Percentiles rank a stretch among this genome's conserved stretches.
These are phyloP conservation scores for Fistulina hepatica DNA, from an alignment of 1,284 basidiomycete genomes.

Conservation along the genomic window DNA sequence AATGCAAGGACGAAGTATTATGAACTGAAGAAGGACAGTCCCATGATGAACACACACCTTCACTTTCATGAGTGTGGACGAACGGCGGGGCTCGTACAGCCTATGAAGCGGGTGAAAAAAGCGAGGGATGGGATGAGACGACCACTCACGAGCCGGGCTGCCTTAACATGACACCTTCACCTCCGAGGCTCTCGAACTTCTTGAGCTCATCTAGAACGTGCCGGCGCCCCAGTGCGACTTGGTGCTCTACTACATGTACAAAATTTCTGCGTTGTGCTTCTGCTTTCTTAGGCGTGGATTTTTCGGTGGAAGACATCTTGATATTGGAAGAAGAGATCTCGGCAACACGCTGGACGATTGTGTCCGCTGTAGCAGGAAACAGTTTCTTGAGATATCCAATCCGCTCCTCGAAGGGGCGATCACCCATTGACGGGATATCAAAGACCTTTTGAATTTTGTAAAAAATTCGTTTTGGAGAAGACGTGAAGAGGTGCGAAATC, in stretches of 20 bases:
- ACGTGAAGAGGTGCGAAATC: neutral
- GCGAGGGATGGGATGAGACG: constrained; percentile 2
- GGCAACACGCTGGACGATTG: no score
- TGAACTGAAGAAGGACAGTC: neutral
- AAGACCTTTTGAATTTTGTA: no score
- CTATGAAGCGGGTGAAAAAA: constrained; percentile 19
- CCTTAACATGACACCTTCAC: constrained; percentile 62
- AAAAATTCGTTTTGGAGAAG: no score
- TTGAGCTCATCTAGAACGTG: constrained; percentile 47
- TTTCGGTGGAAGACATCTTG: no score
- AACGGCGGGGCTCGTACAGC: constrained; percentile 43
- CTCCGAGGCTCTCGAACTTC: constrained; percentile 43
- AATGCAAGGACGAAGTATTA: neutral
- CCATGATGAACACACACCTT: constrained; percentile 29
- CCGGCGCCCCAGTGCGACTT: constrained; percentile 32
- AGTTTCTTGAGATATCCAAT: constrained; percentile 33
- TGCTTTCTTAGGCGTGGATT: constrained; percentile 31
- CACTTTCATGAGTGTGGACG: constrained; percentile 46
- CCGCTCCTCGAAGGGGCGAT: constrained; percentile 46
- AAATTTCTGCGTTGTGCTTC: constrained; percentile 21
- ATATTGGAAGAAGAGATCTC: no score
- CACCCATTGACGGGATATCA: constrained; percentile 46
- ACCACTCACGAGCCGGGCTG: constrained; percentile 36
- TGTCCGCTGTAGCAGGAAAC: no score
- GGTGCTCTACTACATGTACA: constrained; percentile 43